Evolutionary conservation across 2,329 filamentous ascomycete species (phyloP), one percentile per base, ranked within the genome.

Genomic region (Ophiostoma sp.): DNA sequence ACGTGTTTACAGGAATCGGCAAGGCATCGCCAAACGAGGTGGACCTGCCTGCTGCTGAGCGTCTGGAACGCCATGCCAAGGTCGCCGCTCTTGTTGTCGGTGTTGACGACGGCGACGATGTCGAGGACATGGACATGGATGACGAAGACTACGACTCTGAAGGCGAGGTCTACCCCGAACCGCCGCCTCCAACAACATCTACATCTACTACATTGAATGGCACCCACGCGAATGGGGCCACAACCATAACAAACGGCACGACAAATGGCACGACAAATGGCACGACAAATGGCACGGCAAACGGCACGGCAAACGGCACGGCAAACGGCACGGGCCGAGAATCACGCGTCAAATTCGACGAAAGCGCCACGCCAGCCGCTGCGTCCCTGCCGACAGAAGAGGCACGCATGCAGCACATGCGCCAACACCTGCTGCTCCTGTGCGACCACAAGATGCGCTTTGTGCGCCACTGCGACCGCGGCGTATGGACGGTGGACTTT

Each of bases 401-500:
- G 27, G 82, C 81, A 69, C 83, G 85, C 54, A 76, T 89, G 65
- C 81, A 84, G 54, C 84, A 87, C 72, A 85, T 93, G 77, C 87
- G 90, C 69, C 87, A 89, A 72, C 92, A 95, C 77, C 85, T 94
- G n/a, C 80, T 89, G 3, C 79, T 94, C 1, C 84, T 96, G 8
- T 84, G 88, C 17, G 88, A 92, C 75, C 89, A 91, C 79, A 85
- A 86, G 72, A 83, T 87, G 78, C 81, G 84, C 0, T 94, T 95
- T 74, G 82, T 92, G 68, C 86, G 86, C 27, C 89, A 90, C 76
- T 87, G 87, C 74, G 88, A 90, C 41, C 84, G 86, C 33, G 89
- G 90, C 41, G 88, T 91, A 76, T 99, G 93, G 92, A 90, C 88
- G 0, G 87, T 98, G 5, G 89, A 97, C 76, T 96, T 95, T 77